Conservation (phyloP, 257 asterid species). For the Orobanche coerulescens region DNA sequence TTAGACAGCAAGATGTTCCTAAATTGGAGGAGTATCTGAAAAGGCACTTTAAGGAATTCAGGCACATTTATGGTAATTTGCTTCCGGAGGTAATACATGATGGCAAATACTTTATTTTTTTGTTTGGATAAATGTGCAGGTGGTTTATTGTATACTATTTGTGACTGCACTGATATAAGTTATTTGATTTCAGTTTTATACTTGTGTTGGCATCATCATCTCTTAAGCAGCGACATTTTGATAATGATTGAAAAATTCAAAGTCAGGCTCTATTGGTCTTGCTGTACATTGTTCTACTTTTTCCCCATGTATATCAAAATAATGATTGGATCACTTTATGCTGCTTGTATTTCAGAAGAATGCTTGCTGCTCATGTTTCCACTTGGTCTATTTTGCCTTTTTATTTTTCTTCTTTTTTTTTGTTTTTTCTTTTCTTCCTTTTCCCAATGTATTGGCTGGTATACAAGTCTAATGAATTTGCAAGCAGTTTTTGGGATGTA, state of each 20-base stretch:
- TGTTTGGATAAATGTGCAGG: background rate
- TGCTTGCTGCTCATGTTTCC: background rate
- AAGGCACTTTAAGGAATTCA: conserved; percentile 36
- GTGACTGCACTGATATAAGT: background rate
- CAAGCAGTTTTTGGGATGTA: background rate
- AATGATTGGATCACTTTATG: background rate
- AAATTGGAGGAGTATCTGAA: conserved; percentile 46
- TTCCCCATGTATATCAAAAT: too few species aligned
- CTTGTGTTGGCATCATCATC: background rate
- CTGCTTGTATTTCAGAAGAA: background rate
- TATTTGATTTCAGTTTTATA: background rate
- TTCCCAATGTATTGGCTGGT: background rate
- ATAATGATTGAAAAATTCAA: background rate
- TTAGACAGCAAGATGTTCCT: conserved; percentile 61
- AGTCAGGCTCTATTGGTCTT: background rate
- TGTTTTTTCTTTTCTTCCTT: background rate
- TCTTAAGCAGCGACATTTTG: background rate
- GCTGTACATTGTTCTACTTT: background rate
- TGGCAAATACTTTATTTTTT: background rate
- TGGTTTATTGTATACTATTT: background rate
- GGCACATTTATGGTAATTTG: conserved; percentile 39
- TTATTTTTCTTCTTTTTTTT: background rate
- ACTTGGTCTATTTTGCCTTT: background rate
- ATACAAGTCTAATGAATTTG: background rate
- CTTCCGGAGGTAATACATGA: conserved; percentile 36